phyloP scores from a whole-genome alignment of 1,139 yeast species.

The Tardiomyces depauwii region DNA sequence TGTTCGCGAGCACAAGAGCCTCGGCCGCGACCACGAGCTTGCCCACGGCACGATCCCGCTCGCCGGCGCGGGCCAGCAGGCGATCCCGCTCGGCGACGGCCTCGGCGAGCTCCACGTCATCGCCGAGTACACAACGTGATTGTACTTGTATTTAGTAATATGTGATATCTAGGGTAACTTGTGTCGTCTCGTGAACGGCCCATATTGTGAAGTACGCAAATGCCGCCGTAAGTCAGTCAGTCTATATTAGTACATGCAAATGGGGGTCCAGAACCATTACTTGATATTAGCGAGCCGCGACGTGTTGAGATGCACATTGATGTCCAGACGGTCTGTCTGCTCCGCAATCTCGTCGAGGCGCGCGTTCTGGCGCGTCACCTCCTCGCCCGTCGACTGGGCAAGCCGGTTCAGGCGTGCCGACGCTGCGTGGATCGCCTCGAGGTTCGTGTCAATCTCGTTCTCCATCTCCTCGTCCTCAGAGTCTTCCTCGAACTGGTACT shows the following conservation, averaged over 20 bases:
- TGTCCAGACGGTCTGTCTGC: slow-evolving; percentile 41
- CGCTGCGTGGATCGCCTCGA: slow-evolving; percentile 39
- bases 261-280: slow-evolving; percentile 9
- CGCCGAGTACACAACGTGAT: neutral
- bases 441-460: slow-evolving; percentile 42
- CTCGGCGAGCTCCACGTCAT: neutral
- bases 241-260: neutral
- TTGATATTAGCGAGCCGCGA: slow-evolving; percentile 30
- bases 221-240: too few species aligned
- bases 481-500: slow-evolving; percentile 48
- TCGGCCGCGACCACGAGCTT: slow-evolving; percentile 59
- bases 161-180: too few species aligned
- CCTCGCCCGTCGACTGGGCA: slow-evolving; percentile 42
- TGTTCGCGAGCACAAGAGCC: slow-evolving; percentile 56
- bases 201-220: too few species aligned
- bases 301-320: slow-evolving; percentile 40
- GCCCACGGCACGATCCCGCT: slow-evolving; percentile 37
- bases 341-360: slow-evolving; percentile 44
- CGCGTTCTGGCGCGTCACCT: slow-evolving; percentile 39
- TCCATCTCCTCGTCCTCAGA: slow-evolving; percentile 54
- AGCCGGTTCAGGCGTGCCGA: slow-evolving; percentile 39
- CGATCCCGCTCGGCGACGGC: slow-evolving; percentile 17
- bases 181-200: too few species aligned
- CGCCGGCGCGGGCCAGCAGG: slow-evolving; percentile 18
- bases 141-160: too few species aligned